Evolutionary conservation across 805 yeast genomes (phyloP).

Genomic region (Candida anglica): DNA sequence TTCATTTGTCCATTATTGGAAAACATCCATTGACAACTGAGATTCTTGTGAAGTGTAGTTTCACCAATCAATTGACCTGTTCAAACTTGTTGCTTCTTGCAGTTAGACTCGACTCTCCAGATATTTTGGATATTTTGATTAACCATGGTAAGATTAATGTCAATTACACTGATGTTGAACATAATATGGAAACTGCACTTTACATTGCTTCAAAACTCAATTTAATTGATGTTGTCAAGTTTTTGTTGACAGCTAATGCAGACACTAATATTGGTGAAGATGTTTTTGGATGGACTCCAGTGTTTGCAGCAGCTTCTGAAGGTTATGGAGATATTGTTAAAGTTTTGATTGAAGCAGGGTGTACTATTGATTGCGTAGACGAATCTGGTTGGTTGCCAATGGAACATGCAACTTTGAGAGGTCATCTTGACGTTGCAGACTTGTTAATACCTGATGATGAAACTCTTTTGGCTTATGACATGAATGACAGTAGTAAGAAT

Average conservation of each 20-base stretch:
- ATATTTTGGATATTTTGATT: conserved; percentile 51
- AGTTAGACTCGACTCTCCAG: conserved; percentile 58
- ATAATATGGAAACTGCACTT: conserved; percentile 72
- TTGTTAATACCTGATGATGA: conserved; percentile 48
- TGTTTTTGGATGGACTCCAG: conserved; percentile 91
- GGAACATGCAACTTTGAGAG: conserved; percentile 92
- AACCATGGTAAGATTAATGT: conserved; percentile 57
- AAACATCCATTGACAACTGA: conserved; percentile 74
- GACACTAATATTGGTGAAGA: conserved; percentile 71
- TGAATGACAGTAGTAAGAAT: conserved; percentile 32
- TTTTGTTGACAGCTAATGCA: conserved; percentile 57
- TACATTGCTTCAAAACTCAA: conserved; percentile 73
- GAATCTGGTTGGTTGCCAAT: conserved; percentile 96
- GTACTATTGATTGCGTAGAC: conserved; percentile 57
- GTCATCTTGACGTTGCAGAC: conserved; percentile 71
- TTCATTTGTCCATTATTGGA: conserved; percentile 79
- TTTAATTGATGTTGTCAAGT: conserved; percentile 47
- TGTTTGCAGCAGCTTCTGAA: conserved; percentile 85
- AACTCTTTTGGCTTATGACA: conserved; percentile 31
- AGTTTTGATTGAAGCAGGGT: conserved; percentile 49
- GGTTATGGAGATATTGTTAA: conserved; percentile 61
- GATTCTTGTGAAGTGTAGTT: conserved; percentile 48
- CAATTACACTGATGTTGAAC: conserved; percentile 55
- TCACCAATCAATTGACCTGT: conserved; percentile 39
- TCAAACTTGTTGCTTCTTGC: conserved; percentile 64